A percentile compares a stretch with the other conserved stretches of the same genome.
phyloP scores from a whole-genome alignment of 345 rosid genomes.

The Lepidium africanum region DNA sequence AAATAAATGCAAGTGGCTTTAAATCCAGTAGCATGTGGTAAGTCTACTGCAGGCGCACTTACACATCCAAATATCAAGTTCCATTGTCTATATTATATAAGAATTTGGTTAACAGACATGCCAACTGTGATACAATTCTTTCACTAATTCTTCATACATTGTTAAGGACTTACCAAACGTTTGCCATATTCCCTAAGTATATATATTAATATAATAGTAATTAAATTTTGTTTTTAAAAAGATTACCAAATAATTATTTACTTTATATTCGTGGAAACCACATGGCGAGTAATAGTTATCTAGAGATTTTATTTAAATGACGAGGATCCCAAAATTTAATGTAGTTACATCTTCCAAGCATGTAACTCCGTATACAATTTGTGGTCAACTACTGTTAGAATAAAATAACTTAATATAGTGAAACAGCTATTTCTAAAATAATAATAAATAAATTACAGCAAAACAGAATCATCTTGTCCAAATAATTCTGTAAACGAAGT shows the following conservation, averaged over 20 bases:
- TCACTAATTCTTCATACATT: too few species aligned
- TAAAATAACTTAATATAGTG: not conserved
- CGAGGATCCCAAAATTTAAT: not conserved
- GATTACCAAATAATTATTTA: not conserved
- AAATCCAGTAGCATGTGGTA: too few species aligned
- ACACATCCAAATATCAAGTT: too few species aligned
- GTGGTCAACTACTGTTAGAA: conserved; percentile 5
- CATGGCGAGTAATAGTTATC: not conserved
- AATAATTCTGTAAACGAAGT: not conserved
- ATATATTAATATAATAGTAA: too few species aligned
- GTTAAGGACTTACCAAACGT: too few species aligned
- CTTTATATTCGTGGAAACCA: not conserved
- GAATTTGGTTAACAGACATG: too few species aligned
- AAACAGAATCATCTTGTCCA: conserved; percentile 9
- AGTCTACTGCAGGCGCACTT: too few species aligned
- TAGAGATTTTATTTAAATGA: not conserved
- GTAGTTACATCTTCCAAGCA: not conserved
- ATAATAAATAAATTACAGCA: conserved; percentile 16
- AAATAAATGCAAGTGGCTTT: too few species aligned
- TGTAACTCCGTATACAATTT: not conserved
- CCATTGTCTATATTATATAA: too few species aligned
- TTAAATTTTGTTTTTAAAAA: not conserved
- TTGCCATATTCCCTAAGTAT: too few species aligned
- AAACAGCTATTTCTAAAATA: not conserved
- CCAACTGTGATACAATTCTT: too few species aligned